A percentile compares a stretch with the other conserved stretches of the same genome.
These are phyloP conservation scores for Asparagopsis taxiformis DNA, from an alignment of 31 red algal species.

Conservation along the genomic window DNA sequence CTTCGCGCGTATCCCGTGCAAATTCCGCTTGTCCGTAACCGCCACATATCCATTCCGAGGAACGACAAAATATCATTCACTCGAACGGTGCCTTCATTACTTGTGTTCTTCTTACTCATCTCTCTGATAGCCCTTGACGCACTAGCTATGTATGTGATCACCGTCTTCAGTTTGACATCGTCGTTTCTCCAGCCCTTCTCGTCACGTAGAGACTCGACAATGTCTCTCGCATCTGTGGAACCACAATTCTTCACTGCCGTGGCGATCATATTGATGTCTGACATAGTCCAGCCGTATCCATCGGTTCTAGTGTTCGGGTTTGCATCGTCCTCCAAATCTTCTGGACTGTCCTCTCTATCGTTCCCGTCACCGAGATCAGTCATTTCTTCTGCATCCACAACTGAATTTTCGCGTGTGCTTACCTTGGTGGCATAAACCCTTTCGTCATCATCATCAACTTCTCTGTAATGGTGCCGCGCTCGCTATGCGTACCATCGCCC, in stretches of 20 bases:
- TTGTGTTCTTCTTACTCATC: not conserved
- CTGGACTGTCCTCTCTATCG: not conserved
- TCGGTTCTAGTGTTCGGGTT: conserved; percentile 10
- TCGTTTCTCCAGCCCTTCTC: not conserved
- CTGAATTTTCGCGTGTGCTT: not conserved
- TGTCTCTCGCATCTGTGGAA: conserved; percentile 1
- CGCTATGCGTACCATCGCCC: too few species aligned
- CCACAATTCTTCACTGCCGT: not conserved
- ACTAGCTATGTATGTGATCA: not conserved
- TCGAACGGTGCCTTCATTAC: not conserved
- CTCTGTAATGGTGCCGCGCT: not conserved
- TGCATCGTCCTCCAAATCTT: not conserved
- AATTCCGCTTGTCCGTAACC: conserved; percentile 16
- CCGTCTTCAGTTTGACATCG: not conserved
- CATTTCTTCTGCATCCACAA: not conserved
- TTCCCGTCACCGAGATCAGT: not conserved
- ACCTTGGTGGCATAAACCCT: not conserved
- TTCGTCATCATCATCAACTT: not conserved
- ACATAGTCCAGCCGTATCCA: not conserved
- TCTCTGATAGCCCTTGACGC: not conserved
- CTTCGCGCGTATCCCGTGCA: conserved; percentile 28
- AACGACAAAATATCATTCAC: conserved; percentile 8
- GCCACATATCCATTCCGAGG: conserved; percentile 14
- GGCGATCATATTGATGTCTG: not conserved
- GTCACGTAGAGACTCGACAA: not conserved